These are phyloP conservation scores for Cordyceps fumosorosea DNA, from an alignment of 2,329 filamentous ascomycete species.

Conservation along the genomic window DNA sequence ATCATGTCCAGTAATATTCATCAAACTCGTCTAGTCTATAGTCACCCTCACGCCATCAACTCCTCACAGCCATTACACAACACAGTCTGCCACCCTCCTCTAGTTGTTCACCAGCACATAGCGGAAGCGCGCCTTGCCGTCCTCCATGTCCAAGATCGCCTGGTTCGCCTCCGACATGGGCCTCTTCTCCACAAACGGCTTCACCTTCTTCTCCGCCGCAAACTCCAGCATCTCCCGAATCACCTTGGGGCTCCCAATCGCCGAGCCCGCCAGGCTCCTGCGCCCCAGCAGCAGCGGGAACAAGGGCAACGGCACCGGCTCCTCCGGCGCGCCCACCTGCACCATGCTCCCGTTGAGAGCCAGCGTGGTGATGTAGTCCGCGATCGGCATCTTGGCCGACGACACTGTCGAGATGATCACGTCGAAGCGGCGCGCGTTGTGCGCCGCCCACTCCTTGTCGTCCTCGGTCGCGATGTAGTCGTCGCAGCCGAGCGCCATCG, in stretches of 20 bases:
- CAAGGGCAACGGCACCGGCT: slow-evolving; percentile 36
- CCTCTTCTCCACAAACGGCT: slow-evolving; percentile 46
- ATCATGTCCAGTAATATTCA: not conserved
- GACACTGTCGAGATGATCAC: slow-evolving; percentile 55
- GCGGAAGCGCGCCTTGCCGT: slow-evolving; percentile 39
- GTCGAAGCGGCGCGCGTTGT: slow-evolving; percentile 45
- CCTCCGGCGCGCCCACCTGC: slow-evolving; percentile 44
- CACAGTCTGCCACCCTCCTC: not conserved
- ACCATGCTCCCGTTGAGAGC: slow-evolving; percentile 19
- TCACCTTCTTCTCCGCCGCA: slow-evolving; percentile 45
- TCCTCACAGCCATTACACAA: not conserved
- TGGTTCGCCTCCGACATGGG: slow-evolving; percentile 47
- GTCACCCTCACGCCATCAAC: not conserved
- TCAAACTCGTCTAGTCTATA: not conserved
- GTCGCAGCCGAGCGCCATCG: slow-evolving; percentile 50
- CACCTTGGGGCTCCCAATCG: slow-evolving; percentile 36
- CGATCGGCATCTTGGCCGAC: slow-evolving; percentile 47
- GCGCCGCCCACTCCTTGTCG: slow-evolving; percentile 47
- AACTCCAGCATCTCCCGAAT: slow-evolving; percentile 52
- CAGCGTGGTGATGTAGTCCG: slow-evolving; percentile 38
- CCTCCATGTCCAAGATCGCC: slow-evolving; percentile 45
- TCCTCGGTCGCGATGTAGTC: slow-evolving; percentile 38
- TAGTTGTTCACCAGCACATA: slow-evolving; percentile 33
- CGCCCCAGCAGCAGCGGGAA: slow-evolving; percentile 51
- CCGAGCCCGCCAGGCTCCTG: slow-evolving; percentile 36